phyloP scores from a whole-genome alignment of 1,284 basidiomycete genomes.

The Thelephora terrestris region DNA sequence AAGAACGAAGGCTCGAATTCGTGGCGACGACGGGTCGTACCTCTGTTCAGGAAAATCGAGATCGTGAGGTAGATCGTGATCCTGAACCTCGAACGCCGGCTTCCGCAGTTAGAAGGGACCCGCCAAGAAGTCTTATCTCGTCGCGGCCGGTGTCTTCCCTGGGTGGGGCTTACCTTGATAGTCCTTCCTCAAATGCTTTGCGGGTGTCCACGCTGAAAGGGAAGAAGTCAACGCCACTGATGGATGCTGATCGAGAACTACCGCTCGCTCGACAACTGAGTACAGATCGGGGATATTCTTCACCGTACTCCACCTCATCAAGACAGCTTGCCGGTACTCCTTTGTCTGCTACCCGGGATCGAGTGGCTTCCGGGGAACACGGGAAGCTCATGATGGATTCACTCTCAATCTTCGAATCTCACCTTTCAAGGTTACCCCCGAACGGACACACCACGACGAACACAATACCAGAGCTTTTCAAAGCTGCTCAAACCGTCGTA shows the following conservation, averaged over 20 bases:
- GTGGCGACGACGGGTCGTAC: background rate
- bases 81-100: conserved; percentile 8
- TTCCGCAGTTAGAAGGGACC: background rate
- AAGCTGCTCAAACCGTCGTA: conserved; percentile 53
- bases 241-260: background rate
- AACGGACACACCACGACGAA: conserved; percentile 31
- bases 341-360: conserved; percentile 11
- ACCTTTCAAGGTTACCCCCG: conserved; percentile 40
- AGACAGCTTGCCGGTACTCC: background rate
- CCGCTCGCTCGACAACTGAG: background rate
- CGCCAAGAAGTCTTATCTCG: conserved; percentile 8
- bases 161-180: conserved; percentile 24
- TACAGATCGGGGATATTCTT: conserved; percentile 15
- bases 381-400: conserved; percentile 57
- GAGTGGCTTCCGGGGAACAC: conserved; percentile 39
- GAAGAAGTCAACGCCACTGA: conserved; percentile 3
- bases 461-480: conserved; percentile 41
- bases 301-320: conserved; percentile 12
- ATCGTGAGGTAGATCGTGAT: conserved; percentile 10
- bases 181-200: background rate
- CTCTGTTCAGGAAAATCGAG: conserved; percentile 17
- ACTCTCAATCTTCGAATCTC: conserved; percentile 57
- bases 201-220: background rate
- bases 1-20: background rate
- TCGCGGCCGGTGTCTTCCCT: conserved; percentile 41